A percentile compares a stretch with the other conserved stretches of the same genome.
Evolutionary conservation across 192 early-diverging fungal species (phyloP).

Genomic region (Dissophora ornata): DNA sequence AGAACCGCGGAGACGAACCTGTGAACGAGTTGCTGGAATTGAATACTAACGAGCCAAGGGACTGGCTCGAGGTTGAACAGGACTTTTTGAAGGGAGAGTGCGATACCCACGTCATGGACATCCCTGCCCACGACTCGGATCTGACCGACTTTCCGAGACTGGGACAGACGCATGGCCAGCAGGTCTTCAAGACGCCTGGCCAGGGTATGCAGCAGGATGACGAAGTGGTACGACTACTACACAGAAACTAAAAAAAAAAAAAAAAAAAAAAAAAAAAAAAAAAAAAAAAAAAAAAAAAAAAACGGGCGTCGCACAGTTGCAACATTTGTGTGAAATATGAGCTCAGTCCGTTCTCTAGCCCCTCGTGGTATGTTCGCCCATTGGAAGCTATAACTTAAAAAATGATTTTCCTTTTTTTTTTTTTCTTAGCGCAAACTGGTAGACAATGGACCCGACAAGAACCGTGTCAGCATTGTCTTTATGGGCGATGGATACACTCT

Average conservation of each 20-base stretch:
- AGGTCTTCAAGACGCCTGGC: not conserved
- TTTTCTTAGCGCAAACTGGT: constrained; percentile 56
- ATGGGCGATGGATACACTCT: constrained; percentile 74
- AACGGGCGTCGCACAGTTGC: not conserved
- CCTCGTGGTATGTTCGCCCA: no score
- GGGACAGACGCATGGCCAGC: constrained; percentile 5
- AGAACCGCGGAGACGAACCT: not conserved
- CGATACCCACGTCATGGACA: not conserved
- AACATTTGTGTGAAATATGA: no score
- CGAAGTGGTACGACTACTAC: constrained; percentile 29
- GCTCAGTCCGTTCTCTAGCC: no score
- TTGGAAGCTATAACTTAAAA: no score
- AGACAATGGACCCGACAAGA: constrained; percentile 60
- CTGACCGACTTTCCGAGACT: not conserved
- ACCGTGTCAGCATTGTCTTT: constrained; percentile 71
- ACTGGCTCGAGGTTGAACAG: constrained; percentile 3
- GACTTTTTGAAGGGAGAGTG: constrained; percentile 23
- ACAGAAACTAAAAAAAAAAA: not conserved
- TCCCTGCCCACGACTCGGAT: not conserved
- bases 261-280: not conserved
- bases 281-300: not conserved
- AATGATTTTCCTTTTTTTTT: not conserved
- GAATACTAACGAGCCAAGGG: constrained; percentile 23
- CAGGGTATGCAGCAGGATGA: constrained; percentile 10
- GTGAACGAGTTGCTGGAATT: constrained; percentile 31